Conservation (phyloP, 805 yeast species). For the Zygotorulaspora danielsina region DNA sequence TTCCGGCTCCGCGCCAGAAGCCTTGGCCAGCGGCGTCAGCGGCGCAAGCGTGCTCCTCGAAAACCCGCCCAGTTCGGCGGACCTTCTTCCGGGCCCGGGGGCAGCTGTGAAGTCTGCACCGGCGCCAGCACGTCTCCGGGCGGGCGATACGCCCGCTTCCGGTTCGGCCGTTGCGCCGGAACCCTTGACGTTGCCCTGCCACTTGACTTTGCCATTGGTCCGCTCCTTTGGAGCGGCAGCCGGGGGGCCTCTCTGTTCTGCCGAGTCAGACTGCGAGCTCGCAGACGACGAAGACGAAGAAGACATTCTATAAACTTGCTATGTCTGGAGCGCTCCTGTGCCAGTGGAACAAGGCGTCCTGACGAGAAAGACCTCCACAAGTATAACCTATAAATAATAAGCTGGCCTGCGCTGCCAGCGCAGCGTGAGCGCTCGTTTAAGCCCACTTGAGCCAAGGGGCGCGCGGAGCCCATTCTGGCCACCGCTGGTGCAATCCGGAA, state of each 20-base stretch:
- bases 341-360: too few species aligned
- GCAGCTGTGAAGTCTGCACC: not conserved
- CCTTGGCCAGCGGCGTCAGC: slow-evolving; percentile 8
- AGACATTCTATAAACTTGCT: too few species aligned
- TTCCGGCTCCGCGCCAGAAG: not conserved
- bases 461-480: too few species aligned
- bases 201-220: slow-evolving; percentile 6
- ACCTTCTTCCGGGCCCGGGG: too few species aligned
- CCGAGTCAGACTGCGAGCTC: not conserved
- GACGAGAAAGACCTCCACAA: too few species aligned
- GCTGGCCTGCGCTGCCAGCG: too few species aligned
- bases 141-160: not conserved
- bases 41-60: slow-evolving; percentile 9
- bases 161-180: slow-evolving; percentile 1
- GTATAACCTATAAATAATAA: too few species aligned
- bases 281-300: slow-evolving; percentile 7
- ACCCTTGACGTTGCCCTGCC: slow-evolving; percentile 8
- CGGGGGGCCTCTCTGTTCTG: not conserved
- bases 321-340: too few species aligned
- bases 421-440: too few species aligned
- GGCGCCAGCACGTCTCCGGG: not conserved
- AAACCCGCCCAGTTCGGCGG: slow-evolving; percentile 2
- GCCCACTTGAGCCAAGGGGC: too few species aligned
- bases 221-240: not conserved
- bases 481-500: too few species aligned